Evolutionary conservation across 2,329 filamentous ascomycete species (phyloP), one percentile per base, ranked within the genome.

Genomic region (Endoconidiophora laricicola): DNA sequence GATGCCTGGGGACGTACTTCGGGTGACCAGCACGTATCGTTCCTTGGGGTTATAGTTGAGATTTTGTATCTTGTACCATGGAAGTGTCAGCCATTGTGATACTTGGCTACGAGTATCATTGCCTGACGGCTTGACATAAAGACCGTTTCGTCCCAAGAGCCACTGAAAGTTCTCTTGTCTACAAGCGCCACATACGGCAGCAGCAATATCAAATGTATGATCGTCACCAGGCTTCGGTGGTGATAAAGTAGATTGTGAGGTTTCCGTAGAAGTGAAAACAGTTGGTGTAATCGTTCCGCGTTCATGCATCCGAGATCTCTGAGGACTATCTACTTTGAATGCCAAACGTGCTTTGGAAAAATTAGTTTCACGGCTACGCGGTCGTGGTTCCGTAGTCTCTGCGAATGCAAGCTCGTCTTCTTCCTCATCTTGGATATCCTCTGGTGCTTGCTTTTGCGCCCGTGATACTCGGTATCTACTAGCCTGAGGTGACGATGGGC

Each of bases 161-260:
- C 51, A 53, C 9, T 50, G 38, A 23, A 50, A 53, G 14, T 47
- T 26, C 22, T 53, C 44, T 24, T 47, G 26, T 12, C 38, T 18
- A 39, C 39, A 33, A 10, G 44, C 14, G 9, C 51, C 51, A 20
- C 43, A 42, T n/a, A 53, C 51, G n/a, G 36, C 51, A 29, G 47
- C 47, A 20, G 23, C 36, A 29, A 53, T 47, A 6, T 14, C 18
- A 26, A 50, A 49, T 14, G 16, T 24, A 16, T 22, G 39, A 3
- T 23, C 39, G 16, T 44, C 36, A 5, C 36, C 16, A 5, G 36
- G n/a, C 22, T 43, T 29, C 16, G 47, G 9, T 33, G 14, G 5
- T 49, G 36, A 4, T 29, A 9, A 9, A 12, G 42, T 37, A 26
- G 12, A 16, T 29, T 44, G 22, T 16, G 26, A 24, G 6, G 44